phyloP scores from a whole-genome alignment of 2,329 filamentous ascomycete genomes.

The Pestalotiopsis sp. region DNA sequence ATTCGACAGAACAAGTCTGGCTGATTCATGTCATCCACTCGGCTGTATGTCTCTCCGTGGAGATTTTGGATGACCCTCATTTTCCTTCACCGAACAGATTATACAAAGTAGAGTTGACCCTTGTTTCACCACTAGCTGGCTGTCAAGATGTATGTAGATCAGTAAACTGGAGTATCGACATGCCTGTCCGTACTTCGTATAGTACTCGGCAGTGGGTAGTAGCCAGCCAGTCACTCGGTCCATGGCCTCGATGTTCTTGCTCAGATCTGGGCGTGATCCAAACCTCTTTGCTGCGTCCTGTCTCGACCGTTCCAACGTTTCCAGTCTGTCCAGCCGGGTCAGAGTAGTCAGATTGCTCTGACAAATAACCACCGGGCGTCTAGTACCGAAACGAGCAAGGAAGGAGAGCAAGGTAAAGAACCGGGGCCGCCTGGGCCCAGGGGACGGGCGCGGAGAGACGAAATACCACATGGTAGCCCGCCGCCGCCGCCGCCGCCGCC shows the following conservation, averaged over 20 bases:
- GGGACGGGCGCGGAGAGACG: not conserved
- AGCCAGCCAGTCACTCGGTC: not conserved
- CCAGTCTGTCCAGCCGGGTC: not conserved
- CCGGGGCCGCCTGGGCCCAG: not conserved
- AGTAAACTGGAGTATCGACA: no score
- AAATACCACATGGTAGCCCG: not conserved
- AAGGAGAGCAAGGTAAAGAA: not conserved
- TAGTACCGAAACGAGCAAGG: not conserved
- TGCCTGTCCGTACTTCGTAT: no score
- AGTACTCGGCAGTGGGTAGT: not conserved
- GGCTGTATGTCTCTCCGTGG: no score
- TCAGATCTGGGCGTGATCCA: not conserved
- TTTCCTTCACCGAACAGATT: no score
- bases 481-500: not conserved
- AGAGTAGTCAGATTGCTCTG: not conserved
- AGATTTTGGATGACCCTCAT: no score
- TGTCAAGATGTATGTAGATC: not conserved
- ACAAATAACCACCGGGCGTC: not conserved
- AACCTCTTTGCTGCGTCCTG: not conserved
- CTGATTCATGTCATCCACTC: no score
- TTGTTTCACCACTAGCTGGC: not conserved
- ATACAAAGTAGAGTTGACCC: not conserved
- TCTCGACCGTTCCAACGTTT: constrained; percentile 9
- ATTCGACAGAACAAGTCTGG: no score
- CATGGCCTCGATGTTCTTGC: not conserved